Evolutionary conservation across 345 rosid genomes (phyloP).

Genomic region (Moringa oleifera): DNA sequence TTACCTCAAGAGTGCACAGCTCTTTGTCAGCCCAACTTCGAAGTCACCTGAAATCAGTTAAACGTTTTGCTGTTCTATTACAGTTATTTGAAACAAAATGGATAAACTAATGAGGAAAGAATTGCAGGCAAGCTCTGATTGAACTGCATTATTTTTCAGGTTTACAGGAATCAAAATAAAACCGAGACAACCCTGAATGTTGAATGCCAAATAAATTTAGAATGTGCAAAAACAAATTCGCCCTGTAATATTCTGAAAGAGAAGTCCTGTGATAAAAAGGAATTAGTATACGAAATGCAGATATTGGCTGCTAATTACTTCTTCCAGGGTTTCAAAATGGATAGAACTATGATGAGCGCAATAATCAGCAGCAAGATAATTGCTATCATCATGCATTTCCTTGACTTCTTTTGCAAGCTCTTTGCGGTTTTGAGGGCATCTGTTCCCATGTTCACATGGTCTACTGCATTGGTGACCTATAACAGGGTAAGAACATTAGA

Average conservation of each 20-base stretch:
- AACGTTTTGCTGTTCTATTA: background rate
- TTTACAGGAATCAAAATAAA: too few species aligned
- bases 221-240: too few species aligned
- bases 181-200: too few species aligned
- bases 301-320: slow-evolving; percentile 9
- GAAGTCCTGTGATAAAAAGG: too few species aligned
- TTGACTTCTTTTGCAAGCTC: slow-evolving; percentile 44
- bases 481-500: too few species aligned
- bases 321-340: slow-evolving; percentile 59
- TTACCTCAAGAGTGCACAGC: background rate
- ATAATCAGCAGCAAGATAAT: slow-evolving; percentile 47
- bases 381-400: slow-evolving; percentile 66
- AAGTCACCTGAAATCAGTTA: background rate
- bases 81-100: background rate
- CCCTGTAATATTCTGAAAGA: too few species aligned
- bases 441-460: slow-evolving; percentile 48
- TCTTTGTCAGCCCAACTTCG: background rate
- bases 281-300: too few species aligned
- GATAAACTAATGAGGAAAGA: too few species aligned
- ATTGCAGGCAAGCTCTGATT: background rate
- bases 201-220: too few species aligned
- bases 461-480: slow-evolving; percentile 49
- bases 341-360: slow-evolving; percentile 44
- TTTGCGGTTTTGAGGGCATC: slow-evolving; percentile 48
- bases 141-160: too few species aligned